phyloP scores from a whole-genome alignment of 2,329 filamentous ascomycete genomes.

The Pseudogymnoascus sp. region DNA sequence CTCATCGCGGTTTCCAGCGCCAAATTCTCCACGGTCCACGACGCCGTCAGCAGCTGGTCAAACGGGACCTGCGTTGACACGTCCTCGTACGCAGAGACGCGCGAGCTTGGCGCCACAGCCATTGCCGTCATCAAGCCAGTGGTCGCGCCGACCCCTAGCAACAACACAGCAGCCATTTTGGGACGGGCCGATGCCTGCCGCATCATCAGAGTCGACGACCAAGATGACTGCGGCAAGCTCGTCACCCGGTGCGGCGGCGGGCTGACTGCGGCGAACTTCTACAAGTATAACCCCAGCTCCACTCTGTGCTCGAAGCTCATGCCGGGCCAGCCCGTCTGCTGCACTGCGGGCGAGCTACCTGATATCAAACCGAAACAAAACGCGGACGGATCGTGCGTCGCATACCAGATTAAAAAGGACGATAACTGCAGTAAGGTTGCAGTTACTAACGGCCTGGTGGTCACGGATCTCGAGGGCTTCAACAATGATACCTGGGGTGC shows the following conservation, averaged over 20 bases:
- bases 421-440: background rate
- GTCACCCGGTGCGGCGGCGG: slow-evolving; percentile 21
- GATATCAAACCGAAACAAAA: background rate
- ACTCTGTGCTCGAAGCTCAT: slow-evolving; percentile 30
- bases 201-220: too few relatives aligned
- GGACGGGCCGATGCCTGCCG: too few relatives aligned
- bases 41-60: background rate
- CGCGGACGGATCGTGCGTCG: background rate
- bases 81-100: background rate
- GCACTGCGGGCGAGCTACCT: background rate
- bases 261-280: slow-evolving; percentile 20
- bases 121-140: background rate
- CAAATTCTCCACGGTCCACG: background rate
- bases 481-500: background rate
- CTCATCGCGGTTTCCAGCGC: background rate
- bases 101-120: background rate
- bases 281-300: slow-evolving; percentile 23
- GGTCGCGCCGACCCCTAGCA: background rate
- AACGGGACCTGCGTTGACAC: background rate
- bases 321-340: slow-evolving; percentile 9
- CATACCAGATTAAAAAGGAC: background rate
- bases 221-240: slow-evolving; percentile 11
- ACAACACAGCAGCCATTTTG: too few relatives aligned
- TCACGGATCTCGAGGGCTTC: background rate
- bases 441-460: background rate